Base-by-base conservation (phyloP, 2,329 filamentous ascomycete species). In the Exophiala oligosperma region DNA sequence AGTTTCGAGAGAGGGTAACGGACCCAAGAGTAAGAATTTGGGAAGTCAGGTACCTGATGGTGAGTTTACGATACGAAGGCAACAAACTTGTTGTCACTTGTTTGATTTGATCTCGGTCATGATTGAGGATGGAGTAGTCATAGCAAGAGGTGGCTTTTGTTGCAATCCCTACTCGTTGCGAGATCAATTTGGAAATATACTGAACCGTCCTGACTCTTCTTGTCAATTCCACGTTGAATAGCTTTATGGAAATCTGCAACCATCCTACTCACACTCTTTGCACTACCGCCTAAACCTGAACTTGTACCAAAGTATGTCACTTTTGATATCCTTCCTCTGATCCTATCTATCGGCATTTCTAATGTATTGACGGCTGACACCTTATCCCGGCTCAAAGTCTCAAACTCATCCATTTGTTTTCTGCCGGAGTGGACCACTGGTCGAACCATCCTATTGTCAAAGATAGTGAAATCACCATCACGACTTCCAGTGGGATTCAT, bases 341-440 rank as follows among this genome's bases (percentile, higher is more conserved):
- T 51, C 8, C n/a, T 1, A 17, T 17, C 21, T 17, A 47, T 56
- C 38, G 67, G 11, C 65, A 69, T 70, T 72, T 35, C 32, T 17
- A 29, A 5, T 35, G 9, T 11, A 35, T 35, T 35, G 32, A 9
- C 11, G 35, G 40, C 40, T n/a, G 21, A n/a, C 14, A 37, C 1
- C 76, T 77, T 2, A 69, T 75, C 1, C 69, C 77, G 28, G 68
- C 23, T 26, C 17, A 28, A 48, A 59, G 63, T 37, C 64, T 77
- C 21, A 76, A 80, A 61, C 68, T 84, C 50, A 77, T 86, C 52
- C 84, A 86, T 56, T 77, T 84, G 60, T 75, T 81, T 63, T 82
- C 80, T 8, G 84, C 84, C 6, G 84, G 84, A 1, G 76, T 80
- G 48, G 84, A 86, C 65, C 79, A 82, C 56, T 67, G 84, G 23